Conservation (phyloP, 768 basidiomycete genomes). For the Sporobolomyces pararoseus region DNA sequence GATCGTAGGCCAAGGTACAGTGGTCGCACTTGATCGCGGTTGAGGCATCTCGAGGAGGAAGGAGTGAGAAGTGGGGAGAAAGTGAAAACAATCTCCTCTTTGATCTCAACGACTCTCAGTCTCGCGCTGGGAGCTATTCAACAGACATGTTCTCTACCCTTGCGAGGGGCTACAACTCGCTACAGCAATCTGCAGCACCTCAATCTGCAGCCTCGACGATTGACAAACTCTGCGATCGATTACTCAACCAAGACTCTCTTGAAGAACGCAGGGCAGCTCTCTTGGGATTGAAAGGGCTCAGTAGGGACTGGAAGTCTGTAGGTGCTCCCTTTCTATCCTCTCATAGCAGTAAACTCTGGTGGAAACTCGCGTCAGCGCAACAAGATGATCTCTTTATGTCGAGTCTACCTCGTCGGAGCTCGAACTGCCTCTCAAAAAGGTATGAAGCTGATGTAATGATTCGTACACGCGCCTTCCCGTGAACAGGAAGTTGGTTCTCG, state of each 20-base stretch:
- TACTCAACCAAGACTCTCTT: conserved; percentile 81
- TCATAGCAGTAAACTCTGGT: neutral
- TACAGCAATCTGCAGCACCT: conserved; percentile 9
- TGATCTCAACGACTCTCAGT: too few relatives aligned
- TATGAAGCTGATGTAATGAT: too few relatives aligned
- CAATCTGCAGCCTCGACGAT: conserved; percentile 57
- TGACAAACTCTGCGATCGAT: conserved; percentile 75
- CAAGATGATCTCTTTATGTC: neutral
- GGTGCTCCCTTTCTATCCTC: conserved; percentile 21
- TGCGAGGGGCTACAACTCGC: conserved; percentile 24
- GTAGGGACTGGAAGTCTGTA: conserved; percentile 76
- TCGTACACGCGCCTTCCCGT: neutral
- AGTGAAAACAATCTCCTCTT: neutral
- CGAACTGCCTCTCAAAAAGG: too few relatives aligned
- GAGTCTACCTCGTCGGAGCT: too few relatives aligned
- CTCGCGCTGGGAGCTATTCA: neutral
- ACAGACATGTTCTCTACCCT: conserved; percentile 32
- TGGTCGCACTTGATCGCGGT: neutral
- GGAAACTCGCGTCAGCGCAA: neutral
- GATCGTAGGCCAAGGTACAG: conserved; percentile 24
- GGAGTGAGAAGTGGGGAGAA: neutral
- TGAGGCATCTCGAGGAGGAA: neutral
- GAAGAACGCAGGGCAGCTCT: conserved; percentile 90
- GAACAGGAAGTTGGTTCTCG: conserved; percentile 68
- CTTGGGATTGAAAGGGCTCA: conserved; percentile 85